These are phyloP conservation scores for Candolleomyces aberdarensis DNA, from an alignment of 768 basidiomycete species.

Conservation along the genomic window DNA sequence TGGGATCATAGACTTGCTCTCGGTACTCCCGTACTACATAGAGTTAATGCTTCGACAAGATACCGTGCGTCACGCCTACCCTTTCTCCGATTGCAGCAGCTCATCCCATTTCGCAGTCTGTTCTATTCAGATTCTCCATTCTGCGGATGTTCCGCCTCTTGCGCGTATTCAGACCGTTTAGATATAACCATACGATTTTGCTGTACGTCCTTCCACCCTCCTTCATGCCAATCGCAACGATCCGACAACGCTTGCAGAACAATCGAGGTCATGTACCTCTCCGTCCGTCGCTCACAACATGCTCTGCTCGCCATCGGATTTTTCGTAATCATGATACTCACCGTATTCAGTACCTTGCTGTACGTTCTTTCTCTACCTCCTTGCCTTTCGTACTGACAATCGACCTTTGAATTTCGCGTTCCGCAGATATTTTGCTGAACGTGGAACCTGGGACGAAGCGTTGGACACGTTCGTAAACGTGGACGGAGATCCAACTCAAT, in stretches of 20 bases:
- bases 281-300: slow-evolving; percentile 81
- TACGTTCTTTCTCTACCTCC: slow-evolving; percentile 28
- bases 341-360: slow-evolving; percentile 85
- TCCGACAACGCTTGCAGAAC: slow-evolving; percentile 42
- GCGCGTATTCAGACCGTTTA: slow-evolving; percentile 87
- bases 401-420: neutral
- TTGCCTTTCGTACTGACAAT: neutral
- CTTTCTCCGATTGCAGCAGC: neutral
- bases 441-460: slow-evolving; percentile 82
- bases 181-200: slow-evolving; percentile 78
- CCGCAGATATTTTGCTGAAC: slow-evolving; percentile 79
- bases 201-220: slow-evolving; percentile 45
- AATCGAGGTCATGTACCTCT: slow-evolving; percentile 91
- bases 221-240: neutral
- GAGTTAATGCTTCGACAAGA: slow-evolving; percentile 83
- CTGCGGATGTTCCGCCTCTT: slow-evolving; percentile 85
- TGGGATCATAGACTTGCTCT: slow-evolving; percentile 80
- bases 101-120: slow-evolving; percentile 33
- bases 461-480: slow-evolving; percentile 80
- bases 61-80: slow-evolving; percentile 38
- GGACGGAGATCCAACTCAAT: slow-evolving; percentile 81
- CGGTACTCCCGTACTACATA: slow-evolving; percentile 87
- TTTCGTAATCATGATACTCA: slow-evolving; percentile 84
- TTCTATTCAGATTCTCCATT: slow-evolving; percentile 88
- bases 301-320: slow-evolving; percentile 84